These are phyloP conservation scores for Dichomitus squalens DNA, from an alignment of 1,284 basidiomycete genomes.

Conservation along the genomic window DNA sequence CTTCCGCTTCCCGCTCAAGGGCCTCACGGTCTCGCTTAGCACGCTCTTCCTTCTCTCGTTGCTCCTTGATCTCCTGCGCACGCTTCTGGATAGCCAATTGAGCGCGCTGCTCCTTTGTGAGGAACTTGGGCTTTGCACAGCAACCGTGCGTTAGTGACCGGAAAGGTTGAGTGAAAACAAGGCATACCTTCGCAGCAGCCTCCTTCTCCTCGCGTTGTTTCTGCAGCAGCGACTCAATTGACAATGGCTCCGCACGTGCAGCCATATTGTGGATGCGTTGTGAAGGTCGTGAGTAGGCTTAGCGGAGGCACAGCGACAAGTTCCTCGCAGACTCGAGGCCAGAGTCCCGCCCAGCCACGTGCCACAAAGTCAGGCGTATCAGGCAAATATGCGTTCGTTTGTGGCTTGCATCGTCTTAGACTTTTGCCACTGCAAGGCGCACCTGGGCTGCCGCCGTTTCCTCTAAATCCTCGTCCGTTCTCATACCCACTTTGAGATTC, in stretches of 20 bases:
- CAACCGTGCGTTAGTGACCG: not conserved
- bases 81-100: conserved; percentile 85
- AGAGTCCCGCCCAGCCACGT: conserved; percentile 9
- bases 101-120: conserved; percentile 88
- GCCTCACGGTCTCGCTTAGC: conserved; percentile 59
- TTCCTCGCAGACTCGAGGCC: not conserved
- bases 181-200: conserved; percentile 79
- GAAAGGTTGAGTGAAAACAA: not conserved
- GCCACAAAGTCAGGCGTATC: conserved; percentile 4
- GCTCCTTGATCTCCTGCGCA: conserved; percentile 73
- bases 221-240: conserved; percentile 83
- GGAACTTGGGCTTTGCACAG: conserved; percentile 76
- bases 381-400: conserved; percentile 15
- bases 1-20: conserved; percentile 78
- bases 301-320: conserved; percentile 4
- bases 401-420: conserved; percentile 6
- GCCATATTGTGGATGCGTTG: conserved; percentile 33
- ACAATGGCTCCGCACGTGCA: conserved; percentile 60
- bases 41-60: conserved; percentile 64
- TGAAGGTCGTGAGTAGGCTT: not conserved
- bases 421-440: conserved; percentile 16
- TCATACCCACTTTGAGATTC: not conserved
- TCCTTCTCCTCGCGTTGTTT: conserved; percentile 89
- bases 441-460: not conserved
- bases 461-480: not conserved